phyloP scores from a whole-genome alignment of 1,284 basidiomycete genomes.

The Cutaneotrichosporon dermatis region DNA sequence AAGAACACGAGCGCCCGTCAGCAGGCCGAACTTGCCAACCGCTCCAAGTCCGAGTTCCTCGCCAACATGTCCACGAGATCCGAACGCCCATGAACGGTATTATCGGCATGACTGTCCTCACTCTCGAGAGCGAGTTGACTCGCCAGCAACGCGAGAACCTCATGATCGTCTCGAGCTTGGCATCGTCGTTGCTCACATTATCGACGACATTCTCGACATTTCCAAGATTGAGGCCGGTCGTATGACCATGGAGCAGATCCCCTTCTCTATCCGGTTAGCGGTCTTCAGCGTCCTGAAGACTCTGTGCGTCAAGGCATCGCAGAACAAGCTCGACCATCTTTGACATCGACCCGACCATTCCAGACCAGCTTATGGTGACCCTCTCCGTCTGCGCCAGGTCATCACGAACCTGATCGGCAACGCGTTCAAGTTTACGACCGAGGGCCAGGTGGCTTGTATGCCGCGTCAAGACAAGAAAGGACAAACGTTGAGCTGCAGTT shows the following conservation, averaged over 20 bases:
- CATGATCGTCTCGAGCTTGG: slow-evolving; percentile 90
- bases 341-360: slow-evolving; percentile 92
- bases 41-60: slow-evolving; percentile 95
- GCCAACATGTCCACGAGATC: slow-evolving; percentile 97
- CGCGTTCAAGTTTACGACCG: slow-evolving; percentile 91
- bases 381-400: slow-evolving; percentile 78
- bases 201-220: slow-evolving; percentile 96
- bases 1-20: slow-evolving; percentile 98
- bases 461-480: slow-evolving; percentile 61
- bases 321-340: slow-evolving; percentile 96
- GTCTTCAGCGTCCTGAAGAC: slow-evolving; percentile 98
- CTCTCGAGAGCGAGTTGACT: slow-evolving; percentile 72
- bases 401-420: slow-evolving; percentile 82
- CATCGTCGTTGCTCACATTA: slow-evolving; percentile 92
- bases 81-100: slow-evolving; percentile 99
- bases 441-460: slow-evolving; percentile 92
- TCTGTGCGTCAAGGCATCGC: slow-evolving; percentile 92
- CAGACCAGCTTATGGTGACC: slow-evolving; percentile 97
- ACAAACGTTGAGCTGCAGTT: slow-evolving; percentile 84
- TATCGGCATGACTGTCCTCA: slow-evolving; percentile 84
- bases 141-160: slow-evolving; percentile 93
- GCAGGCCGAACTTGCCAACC: slow-evolving; percentile 92
- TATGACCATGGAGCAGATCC: slow-evolving; percentile 99
- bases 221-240: slow-evolving; percentile 98
- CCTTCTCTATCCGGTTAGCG: slow-evolving; percentile 91